Conservation (phyloP, 148 eudicot genomes). For the Euryodendron excelsum region DNA sequence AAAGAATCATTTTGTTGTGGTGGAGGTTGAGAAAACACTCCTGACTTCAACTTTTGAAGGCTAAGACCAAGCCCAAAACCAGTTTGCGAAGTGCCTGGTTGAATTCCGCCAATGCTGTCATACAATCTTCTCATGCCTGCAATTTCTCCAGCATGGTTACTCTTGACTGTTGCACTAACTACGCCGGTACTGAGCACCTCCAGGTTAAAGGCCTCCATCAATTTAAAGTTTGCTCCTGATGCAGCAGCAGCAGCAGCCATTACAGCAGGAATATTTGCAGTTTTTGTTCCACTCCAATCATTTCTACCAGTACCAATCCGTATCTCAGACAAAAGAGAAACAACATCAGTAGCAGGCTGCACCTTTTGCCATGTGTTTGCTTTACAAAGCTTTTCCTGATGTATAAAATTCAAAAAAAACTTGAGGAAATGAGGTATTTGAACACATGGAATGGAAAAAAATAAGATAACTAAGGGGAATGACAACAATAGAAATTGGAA, state of each 20-base stretch:
- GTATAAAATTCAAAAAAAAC: constrained; percentile 6
- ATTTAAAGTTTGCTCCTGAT: constrained; percentile 81
- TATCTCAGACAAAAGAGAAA: constrained; percentile 92
- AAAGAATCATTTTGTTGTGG: constrained; percentile 66
- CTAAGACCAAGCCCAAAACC: constrained; percentile 56
- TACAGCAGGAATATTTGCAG: constrained; percentile 98
- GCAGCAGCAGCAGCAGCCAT: constrained; percentile 99
- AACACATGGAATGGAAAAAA: background rate
- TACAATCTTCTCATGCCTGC: constrained; percentile 96
- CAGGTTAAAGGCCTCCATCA: constrained; percentile 81
- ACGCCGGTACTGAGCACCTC: constrained; percentile 97
- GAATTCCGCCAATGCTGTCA: constrained; percentile 82
- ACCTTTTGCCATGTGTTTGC: constrained; percentile 77
- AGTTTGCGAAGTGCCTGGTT: constrained; percentile 42
- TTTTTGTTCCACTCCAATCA: constrained; percentile 84
- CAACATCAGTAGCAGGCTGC: constrained; percentile 89
- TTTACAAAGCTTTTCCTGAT: constrained; percentile 94
- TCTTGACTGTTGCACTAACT: constrained; percentile 89
- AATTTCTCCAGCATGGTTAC: constrained; percentile 98
- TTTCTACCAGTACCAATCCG: constrained; percentile 91
- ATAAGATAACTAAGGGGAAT: background rate
- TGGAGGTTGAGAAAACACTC: constrained; percentile 43
- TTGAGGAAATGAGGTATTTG: background rate
- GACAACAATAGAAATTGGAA: constrained; percentile 1
- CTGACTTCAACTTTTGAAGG: constrained; percentile 59